Conservation (phyloP, 2,329 filamentous ascomycete genomes). For the Botrytis byssoidea region DNA sequence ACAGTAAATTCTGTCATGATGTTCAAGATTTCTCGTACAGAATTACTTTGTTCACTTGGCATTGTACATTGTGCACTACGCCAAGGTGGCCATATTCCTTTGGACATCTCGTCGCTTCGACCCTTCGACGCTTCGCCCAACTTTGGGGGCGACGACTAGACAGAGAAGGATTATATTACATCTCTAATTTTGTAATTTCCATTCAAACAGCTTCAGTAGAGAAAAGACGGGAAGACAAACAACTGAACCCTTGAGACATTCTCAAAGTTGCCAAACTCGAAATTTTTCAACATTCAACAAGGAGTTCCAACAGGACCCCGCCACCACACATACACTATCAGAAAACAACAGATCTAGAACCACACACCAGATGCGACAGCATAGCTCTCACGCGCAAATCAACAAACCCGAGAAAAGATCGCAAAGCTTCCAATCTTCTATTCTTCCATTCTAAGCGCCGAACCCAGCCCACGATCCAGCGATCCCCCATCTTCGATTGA, state of each 20-base stretch:
- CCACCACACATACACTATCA: background rate
- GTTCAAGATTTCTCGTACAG: background rate
- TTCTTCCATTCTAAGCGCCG: background rate
- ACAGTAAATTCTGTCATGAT: background rate
- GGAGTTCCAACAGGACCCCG: background rate
- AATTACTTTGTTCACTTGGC: background rate
- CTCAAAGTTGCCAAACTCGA: background rate
- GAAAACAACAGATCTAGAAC: background rate
- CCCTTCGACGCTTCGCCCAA: background rate
- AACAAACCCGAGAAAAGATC: background rate
- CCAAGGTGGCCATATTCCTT: background rate
- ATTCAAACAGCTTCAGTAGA: background rate
- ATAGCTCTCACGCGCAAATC: background rate
- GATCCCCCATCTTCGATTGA: background rate
- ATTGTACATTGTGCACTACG: background rate
- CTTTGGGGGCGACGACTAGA: background rate
- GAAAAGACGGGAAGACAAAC: background rate
- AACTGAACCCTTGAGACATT: fast-evolving
- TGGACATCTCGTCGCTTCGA: background rate
- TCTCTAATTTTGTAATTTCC: background rate
- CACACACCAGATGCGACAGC: background rate
- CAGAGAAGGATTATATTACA: background rate
- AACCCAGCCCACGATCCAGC: background rate
- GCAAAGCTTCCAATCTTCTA: background rate
- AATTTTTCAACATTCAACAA: background rate